Conservation (phyloP, 2,329 filamentous ascomycete genomes). For the Xylaria sp. region DNA sequence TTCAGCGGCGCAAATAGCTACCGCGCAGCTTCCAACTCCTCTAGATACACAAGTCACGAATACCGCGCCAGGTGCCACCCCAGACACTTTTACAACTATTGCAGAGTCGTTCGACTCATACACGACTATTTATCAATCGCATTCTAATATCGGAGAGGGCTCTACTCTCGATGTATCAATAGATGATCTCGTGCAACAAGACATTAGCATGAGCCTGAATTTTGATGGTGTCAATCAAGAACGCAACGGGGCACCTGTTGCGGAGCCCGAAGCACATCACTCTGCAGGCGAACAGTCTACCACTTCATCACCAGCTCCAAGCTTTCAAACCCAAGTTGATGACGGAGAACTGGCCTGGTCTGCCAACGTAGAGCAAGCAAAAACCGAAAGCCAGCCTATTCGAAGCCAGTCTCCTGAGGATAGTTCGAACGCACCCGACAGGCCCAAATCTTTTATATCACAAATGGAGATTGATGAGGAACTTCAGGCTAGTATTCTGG, state of each 20-base stretch:
- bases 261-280: neutral
- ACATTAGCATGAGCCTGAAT: neutral
- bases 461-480: constrained; percentile 40
- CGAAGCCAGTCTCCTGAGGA: neutral
- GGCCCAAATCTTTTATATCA: constrained; percentile 30
- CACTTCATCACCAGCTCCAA: constrained; percentile 28
- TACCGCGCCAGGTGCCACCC: neutral
- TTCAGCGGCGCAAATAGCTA: constrained; percentile 8
- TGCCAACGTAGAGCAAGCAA: constrained; percentile 15
- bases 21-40: constrained; percentile 35
- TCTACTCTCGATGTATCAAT: neutral
- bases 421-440: constrained; percentile 8
- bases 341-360: constrained; percentile 23
- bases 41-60: constrained; percentile 31
- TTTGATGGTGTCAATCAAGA: neutral
- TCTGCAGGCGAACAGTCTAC: neutral
- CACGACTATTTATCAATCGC: constrained; percentile 6
- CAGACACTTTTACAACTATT: constrained; percentile 20
- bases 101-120: constrained; percentile 18
- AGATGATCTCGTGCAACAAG: neutral
- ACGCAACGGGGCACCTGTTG: neutral
- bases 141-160: neutral
- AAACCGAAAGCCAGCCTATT: neutral
- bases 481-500: constrained; percentile 39
- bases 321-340: constrained; percentile 33